These are phyloP conservation scores for Sporothrix luriei DNA, from an alignment of 2,329 filamentous ascomycete genomes.

Conservation along the genomic window DNA sequence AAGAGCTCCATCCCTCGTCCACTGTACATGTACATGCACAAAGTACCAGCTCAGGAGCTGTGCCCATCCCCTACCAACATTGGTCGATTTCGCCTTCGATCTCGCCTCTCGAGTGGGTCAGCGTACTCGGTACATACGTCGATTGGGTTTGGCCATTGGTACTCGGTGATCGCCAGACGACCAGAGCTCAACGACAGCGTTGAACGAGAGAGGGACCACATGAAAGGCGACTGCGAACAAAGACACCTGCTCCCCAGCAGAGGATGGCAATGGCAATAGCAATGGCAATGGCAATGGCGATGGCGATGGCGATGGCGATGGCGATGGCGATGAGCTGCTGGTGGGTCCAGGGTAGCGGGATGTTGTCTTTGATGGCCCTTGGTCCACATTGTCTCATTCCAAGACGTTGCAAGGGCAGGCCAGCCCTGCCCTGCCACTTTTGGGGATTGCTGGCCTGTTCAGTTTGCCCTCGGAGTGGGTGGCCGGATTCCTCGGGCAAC, in stretches of 20 bases:
- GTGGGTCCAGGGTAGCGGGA: background rate
- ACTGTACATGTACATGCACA: no score
- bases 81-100: conserved; percentile 6
- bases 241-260: background rate
- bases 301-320: background rate
- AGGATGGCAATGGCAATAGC: no score
- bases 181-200: background rate
- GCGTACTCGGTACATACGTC: background rate
- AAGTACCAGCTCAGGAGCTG: no score
- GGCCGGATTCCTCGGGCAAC: conserved; percentile 17
- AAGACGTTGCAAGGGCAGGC: background rate
- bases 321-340: background rate
- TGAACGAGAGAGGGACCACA: background rate
- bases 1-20: background rate
- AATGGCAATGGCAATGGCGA: background rate
- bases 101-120: background rate
- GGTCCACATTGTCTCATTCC: conserved; percentile 18
- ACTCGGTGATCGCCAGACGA: background rate
- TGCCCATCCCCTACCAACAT: no score
- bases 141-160: background rate
- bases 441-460: no score
- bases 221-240: conserved; percentile 7
- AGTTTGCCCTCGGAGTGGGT: background rate
- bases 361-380: conserved; percentile 7
- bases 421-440: background rate